Base-by-base conservation (phyloP, 768 basidiomycete species). In the Boletus pseudo-olivaceus region DNA sequence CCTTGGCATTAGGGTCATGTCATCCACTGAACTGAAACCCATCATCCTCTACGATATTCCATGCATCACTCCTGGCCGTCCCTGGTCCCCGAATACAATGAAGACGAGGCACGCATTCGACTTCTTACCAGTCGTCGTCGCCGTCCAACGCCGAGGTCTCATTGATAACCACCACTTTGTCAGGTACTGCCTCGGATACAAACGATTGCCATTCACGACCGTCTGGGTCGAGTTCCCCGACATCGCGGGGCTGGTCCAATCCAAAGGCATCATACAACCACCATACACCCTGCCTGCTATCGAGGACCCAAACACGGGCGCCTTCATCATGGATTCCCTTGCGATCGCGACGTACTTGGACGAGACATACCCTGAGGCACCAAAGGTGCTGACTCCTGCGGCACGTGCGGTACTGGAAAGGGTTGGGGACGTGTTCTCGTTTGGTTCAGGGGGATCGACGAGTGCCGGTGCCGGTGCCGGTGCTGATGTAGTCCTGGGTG, bases 341-440 rank as follows among this genome's bases (percentile, higher is more conserved):
- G 60, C 56, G 32, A 83, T 84, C 52, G 80, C 78, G 1, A 57
- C 70, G 15, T 82, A 84, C 62, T 71, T 83, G 51, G 82, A 83
- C 51, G 65, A 68, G 2, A 69, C 72, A 1, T 83, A 82, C 58
- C 78, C 82, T 0, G 64, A 71, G 45, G 71, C 75, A 0, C 76
- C 75, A 2, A 58, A 45, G 8, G 59, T 81, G 19, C 62, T 81
- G 56, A 76, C 75, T 1, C 38, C 49, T 5, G 70, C 67, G 0
- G 70, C 66, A 2, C 57, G 57, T 10, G 75, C 67, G 0, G 51
- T 75, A 1, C 69, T 78, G 35, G 62, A 68, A 3, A 67, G 67
- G 0, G 72, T 74, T 50, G 43, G 59, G 0, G 51, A 63, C 34
- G 15, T 53, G 1, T 54, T 62, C n/a, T 55, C 63, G 4, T 46